Base-by-base conservation (phyloP, 371 early-diverging fungal genomes). In the Syncephalastrum racemosum region DNA sequence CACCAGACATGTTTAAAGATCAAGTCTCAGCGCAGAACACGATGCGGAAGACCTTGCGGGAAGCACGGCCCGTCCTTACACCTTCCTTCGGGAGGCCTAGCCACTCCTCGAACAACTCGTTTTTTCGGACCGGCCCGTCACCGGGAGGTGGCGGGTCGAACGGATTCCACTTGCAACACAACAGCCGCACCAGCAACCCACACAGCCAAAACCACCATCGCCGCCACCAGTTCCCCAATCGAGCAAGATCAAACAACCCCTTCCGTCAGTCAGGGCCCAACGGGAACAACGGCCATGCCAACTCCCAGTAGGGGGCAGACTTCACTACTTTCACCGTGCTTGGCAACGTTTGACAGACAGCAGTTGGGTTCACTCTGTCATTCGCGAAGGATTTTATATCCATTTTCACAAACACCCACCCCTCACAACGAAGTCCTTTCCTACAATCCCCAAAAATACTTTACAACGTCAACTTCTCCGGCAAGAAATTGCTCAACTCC, bases 211-310 rank as follows among this genome's bases (percentile, higher is more conserved):
- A n/a, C 49, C n/a, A 25, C 1, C 25, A 31, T 3, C 25, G 12
- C 13, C 52, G 31, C 12, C 41, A 36, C 4, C 39, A 39, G 3
- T n/a, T n/a, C n/a, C n/a, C n/a, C n/a, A n/a, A n/a, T n/a, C n/a
- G n/a, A n/a, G n/a, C n/a, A n/a, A 39, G 42, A 4, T 52, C 52
- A 4, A 52, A 52, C 52, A 52, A 36, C 23, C 42, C 39, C 3
- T 41, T 52, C 14, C 52, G 42, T 14, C 39, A n/a, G n/a, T n/a
- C n/a, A n/a, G n/a, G n/a, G n/a, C n/a, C 0, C 41, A 39, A 4
- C 39, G n/a, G n/a, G n/a, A 52, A 19, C 39, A 36, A 40, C 52
- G 22, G 52, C 39, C 36, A 50, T 24, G 13, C n/a, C 18, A 40
- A 3, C 42, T 1, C 2, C 40, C 41, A 36, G 52, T 52, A 40